These are phyloP conservation scores for Dryas octopetala DNA, from an alignment of 306 rosid genomes.

Conservation along the genomic window DNA sequence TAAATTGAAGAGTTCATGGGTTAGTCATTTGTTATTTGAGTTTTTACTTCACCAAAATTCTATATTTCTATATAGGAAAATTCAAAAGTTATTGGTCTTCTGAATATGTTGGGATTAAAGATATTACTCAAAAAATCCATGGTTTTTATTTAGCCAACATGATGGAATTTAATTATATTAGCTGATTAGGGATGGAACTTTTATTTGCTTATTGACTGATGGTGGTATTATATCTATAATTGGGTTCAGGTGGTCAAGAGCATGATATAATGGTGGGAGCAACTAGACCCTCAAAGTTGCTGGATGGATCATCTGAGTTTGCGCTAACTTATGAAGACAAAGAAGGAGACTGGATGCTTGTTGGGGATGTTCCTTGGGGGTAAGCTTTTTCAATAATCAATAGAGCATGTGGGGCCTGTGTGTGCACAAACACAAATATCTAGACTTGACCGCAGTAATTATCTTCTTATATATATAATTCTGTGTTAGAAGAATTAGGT, in stretches of 20 bases:
- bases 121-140: not conserved
- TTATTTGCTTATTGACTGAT: not conserved
- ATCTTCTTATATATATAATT: not conserved
- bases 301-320: slow-evolving; percentile 70
- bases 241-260: slow-evolving; percentile 58
- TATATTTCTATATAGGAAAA: not conserved
- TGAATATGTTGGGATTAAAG: not conserved
- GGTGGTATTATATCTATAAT: slow-evolving; percentile 20
- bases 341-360: slow-evolving; percentile 99
- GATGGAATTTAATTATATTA: slow-evolving; percentile 7
- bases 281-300: slow-evolving; percentile 52
- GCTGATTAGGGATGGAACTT: not conserved
- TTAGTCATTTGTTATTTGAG: not conserved
- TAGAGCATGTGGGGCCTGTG: not conserved
- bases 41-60: not conserved
- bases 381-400: slow-evolving; percentile 30
- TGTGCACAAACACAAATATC: not conserved
- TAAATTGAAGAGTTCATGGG: slow-evolving; percentile 12
- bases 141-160: not conserved
- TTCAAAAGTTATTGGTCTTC: not conserved
- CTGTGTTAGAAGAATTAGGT: not conserved
- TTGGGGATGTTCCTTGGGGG: slow-evolving; percentile 99
- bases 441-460: not conserved
- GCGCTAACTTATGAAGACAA: slow-evolving; percentile 93
- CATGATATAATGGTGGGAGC: slow-evolving; percentile 37